Percentiles rank a stretch among this genome's conserved stretches.
These are phyloP conservation scores for Zanthoxylum bungeanum DNA, from an alignment of 345 rosid genomes.

Conservation along the genomic window DNA sequence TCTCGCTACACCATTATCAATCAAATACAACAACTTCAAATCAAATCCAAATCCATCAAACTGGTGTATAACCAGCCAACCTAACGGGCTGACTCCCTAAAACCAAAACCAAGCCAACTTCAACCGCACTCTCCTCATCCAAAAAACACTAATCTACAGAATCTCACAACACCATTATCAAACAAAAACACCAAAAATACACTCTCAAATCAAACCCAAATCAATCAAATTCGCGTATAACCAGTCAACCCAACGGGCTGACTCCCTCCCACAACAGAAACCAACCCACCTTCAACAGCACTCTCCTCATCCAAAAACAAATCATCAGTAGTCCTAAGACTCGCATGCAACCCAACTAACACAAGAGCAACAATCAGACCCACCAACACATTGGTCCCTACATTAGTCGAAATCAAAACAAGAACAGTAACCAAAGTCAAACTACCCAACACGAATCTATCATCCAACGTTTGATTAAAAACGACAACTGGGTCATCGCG, in stretches of 20 bases:
- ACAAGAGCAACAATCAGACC: conserved; percentile 54
- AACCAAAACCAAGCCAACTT: conserved; percentile 47
- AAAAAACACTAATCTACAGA: background rate
- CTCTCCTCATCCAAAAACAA: conserved; percentile 69
- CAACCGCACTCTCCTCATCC: conserved; percentile 39
- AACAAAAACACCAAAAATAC: background rate
- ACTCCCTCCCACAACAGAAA: conserved; percentile 47
- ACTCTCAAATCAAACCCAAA: conserved; percentile 2
- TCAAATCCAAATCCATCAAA: conserved; percentile 26
- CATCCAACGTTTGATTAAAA: conserved; percentile 47
- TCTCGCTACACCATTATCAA: background rate
- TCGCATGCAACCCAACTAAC: conserved; percentile 61
- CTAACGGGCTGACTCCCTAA: conserved; percentile 44
- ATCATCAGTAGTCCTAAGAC: conserved; percentile 59
- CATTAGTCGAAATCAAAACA: conserved; percentile 70
- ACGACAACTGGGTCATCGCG: conserved; percentile 61
- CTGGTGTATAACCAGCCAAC: conserved; percentile 43
- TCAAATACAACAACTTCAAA: background rate
- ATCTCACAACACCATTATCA: too few species aligned
- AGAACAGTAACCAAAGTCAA: conserved; percentile 61
- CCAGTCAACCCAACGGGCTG: conserved; percentile 42
- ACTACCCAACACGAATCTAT: conserved; percentile 41
- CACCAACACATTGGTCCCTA: conserved; percentile 68
- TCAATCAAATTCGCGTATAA: conserved; percentile 49
- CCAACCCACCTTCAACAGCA: conserved; percentile 60